Percentiles rank a stretch among this genome's conserved stretches.
These are phyloP conservation scores for Sporothrix protearum DNA, from an alignment of 2,329 filamentous ascomycete species.

Conservation along the genomic window DNA sequence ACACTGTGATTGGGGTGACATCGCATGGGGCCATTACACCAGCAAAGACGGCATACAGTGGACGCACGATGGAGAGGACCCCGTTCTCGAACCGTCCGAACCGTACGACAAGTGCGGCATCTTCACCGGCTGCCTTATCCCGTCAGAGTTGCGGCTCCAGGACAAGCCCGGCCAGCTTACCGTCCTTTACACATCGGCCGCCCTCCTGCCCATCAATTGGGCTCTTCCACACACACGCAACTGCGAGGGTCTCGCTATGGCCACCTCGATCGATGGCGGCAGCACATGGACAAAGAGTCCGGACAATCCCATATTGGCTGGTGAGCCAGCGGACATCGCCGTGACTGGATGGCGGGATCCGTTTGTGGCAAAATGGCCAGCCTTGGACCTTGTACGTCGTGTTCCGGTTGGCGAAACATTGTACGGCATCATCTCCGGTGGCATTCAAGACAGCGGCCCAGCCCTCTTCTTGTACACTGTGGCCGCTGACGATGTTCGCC, in stretches of 20 bases:
- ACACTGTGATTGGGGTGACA: not conserved
- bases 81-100: not conserved
- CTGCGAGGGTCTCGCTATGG: not conserved
- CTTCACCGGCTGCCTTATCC: not conserved
- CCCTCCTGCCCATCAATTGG: not conserved
- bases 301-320: not conserved
- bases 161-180: not conserved
- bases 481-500: not conserved
- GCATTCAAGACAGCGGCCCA: not conserved
- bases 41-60: not conserved
- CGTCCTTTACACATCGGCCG: not conserved
- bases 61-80: not conserved
- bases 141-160: not conserved
- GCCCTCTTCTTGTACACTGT: not conserved
- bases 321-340: not conserved
- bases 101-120: not conserved
- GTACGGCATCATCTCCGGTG: conserved; percentile 4
- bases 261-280: not conserved
- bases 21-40: not conserved
- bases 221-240: not conserved
- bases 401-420: not conserved
- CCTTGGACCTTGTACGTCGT: not conserved
- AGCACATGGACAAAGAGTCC: not conserved
- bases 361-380: not conserved
- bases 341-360: conserved; percentile 6